phyloP scores from a whole-genome alignment of 1,139 yeast genomes.

The Debaryomyces coudertii region DNA sequence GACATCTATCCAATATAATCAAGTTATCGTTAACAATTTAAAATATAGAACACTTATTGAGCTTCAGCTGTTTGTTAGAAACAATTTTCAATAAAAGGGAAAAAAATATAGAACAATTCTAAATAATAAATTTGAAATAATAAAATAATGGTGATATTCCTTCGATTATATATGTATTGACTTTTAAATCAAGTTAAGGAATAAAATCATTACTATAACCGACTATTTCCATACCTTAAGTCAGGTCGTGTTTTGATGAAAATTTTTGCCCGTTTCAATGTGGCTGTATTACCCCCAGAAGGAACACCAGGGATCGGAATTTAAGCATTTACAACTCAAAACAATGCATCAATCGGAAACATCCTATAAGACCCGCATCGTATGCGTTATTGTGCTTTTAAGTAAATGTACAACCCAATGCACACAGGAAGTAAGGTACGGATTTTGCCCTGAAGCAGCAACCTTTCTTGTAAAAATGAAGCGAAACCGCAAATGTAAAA shows the following conservation, averaged over 20 bases:
- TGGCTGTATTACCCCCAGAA: constrained; percentile 10
- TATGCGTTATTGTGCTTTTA: constrained; percentile 1
- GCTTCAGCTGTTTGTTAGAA: background rate
- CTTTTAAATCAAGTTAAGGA: background rate
- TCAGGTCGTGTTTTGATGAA: constrained; percentile 2
- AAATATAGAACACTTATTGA: background rate
- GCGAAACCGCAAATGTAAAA: background rate
- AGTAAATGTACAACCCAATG: background rate
- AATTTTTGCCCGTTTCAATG: background rate
- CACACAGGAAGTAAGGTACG: constrained; percentile 6
- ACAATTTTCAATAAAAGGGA: background rate
- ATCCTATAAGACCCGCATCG: background rate
- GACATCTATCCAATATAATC: constrained; percentile 25
- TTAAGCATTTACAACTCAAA: background rate
- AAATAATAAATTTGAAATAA: constrained; percentile 1
- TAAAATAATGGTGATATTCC: constrained; percentile 9
- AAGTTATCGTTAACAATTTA: background rate
- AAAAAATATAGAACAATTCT: constrained; percentile 1
- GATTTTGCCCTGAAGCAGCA: background rate
- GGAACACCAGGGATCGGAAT: constrained; percentile 8
- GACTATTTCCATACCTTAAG: background rate
- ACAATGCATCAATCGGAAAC: constrained; percentile 9
- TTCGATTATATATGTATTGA: constrained; percentile 7
- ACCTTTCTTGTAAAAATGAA: background rate
- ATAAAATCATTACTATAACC: constrained; percentile 1